These are phyloP conservation scores for Solanum aculeatissimum DNA, from an alignment of 305 asterid species.

Conservation along the genomic window DNA sequence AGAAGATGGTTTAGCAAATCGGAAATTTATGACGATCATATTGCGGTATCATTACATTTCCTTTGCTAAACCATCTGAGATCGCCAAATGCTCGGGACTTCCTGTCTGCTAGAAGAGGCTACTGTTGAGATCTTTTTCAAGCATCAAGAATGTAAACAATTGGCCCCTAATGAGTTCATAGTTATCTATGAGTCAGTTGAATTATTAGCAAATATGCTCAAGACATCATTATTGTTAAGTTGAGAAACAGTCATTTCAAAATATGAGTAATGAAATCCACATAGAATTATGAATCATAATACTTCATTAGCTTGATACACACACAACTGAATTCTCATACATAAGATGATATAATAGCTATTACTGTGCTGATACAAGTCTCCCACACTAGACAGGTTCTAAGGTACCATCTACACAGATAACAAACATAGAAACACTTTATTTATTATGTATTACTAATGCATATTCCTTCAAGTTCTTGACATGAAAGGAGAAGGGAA, in stretches of 20 bases:
- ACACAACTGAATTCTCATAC: background rate
- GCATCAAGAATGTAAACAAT: background rate
- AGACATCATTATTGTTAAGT: background rate
- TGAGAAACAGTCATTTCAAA: background rate
- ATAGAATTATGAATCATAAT: background rate
- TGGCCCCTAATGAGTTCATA: background rate
- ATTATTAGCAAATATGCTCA: background rate
- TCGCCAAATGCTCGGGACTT: background rate
- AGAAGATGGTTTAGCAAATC: background rate
- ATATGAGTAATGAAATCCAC: background rate
- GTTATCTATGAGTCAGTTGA: background rate
- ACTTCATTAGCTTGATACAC: too few relatives aligned
- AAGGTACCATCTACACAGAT: background rate
- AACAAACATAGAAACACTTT: background rate
- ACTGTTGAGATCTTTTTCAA: background rate
- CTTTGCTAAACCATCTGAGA: background rate
- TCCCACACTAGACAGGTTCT: background rate
- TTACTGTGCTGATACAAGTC: background rate
- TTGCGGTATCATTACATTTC: background rate
- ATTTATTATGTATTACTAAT: background rate
- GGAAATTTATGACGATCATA: background rate
- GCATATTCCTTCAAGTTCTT: background rate
- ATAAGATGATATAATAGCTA: background rate
- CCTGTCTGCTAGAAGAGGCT: background rate
- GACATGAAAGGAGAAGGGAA: background rate